Conservation (phyloP, 345 rosid species). For the Pistacia integerrima region DNA sequence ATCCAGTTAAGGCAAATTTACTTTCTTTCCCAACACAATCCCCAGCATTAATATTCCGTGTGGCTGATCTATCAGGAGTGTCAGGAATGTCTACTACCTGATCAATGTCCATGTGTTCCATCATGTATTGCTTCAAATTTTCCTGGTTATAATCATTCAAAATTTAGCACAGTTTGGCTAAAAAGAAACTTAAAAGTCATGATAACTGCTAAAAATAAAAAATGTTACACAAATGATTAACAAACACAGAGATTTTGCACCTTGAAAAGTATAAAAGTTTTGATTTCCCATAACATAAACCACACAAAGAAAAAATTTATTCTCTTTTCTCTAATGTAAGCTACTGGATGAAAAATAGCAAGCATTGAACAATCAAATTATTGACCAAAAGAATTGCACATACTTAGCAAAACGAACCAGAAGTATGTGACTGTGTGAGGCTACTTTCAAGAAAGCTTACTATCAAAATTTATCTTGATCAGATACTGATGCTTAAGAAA, state of each 20-base stretch:
- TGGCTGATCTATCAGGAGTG: conserved; percentile 71
- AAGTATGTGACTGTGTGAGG: not conserved
- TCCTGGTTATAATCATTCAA: not conserved
- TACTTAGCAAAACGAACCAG: not conserved
- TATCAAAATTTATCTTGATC: not conserved
- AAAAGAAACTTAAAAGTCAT: not conserved
- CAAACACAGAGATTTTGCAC: not conserved
- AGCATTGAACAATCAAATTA: not conserved
- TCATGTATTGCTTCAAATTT: conserved; percentile 26
- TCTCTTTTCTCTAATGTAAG: not conserved
- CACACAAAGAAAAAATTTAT: not conserved
- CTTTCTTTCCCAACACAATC: conserved; percentile 35
- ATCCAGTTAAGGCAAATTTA: conserved; percentile 37
- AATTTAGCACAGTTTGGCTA: not conserved
- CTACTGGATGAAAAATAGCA: not conserved
- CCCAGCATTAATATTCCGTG: conserved; percentile 22
- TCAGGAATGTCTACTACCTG: conserved; percentile 62
- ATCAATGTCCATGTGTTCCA: conserved; percentile 81
- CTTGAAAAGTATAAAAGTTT: not conserved
- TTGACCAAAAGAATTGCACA: not conserved
- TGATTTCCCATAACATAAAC: not conserved
- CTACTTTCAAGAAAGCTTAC: not conserved
- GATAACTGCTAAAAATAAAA: not conserved
- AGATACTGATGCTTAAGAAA: not conserved
- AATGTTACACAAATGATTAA: not conserved